phyloP scores from a whole-genome alignment of 805 yeast genomes.

The Ogataea philodendri region DNA sequence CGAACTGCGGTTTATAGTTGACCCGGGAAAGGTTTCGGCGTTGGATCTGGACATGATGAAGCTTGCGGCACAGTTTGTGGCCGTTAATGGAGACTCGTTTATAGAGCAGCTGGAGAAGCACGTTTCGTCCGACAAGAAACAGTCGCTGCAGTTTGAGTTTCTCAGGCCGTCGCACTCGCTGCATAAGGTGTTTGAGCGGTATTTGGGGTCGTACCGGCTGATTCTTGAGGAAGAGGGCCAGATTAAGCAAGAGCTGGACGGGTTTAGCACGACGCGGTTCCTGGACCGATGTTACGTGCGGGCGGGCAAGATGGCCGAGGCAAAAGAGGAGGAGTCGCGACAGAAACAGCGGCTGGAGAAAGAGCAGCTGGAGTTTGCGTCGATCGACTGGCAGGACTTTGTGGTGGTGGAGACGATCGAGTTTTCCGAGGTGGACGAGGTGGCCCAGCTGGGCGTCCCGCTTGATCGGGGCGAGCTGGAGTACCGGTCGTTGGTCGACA shows the following conservation, averaged over 20 bases:
- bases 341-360: slow-evolving; percentile 34
- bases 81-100: slow-evolving; percentile 53
- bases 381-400: slow-evolving; percentile 88
- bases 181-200: slow-evolving; percentile 46
- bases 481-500: slow-evolving; percentile 57
- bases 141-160: slow-evolving; percentile 66
- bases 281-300: slow-evolving; percentile 49
- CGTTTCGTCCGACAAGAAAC: slow-evolving; percentile 30
- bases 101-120: slow-evolving; percentile 35
- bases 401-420: slow-evolving; percentile 64
- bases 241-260: slow-evolving; percentile 21
- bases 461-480: slow-evolving; percentile 57
- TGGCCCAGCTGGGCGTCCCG: slow-evolving; percentile 55
- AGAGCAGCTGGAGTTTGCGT: slow-evolving; percentile 58
- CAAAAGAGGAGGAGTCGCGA: slow-evolving; percentile 32
- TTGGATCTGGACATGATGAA: slow-evolving; percentile 70
- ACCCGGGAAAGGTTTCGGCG: slow-evolving; percentile 45
- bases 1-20: slow-evolving; percentile 29
- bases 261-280: slow-evolving; percentile 33
- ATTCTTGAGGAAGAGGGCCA: slow-evolving; percentile 31
- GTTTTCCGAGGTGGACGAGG: slow-evolving; percentile 60
- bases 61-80: slow-evolving; percentile 66
- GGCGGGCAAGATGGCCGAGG: slow-evolving; percentile 50
- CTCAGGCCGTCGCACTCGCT: slow-evolving; percentile 59
- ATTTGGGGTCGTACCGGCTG: slow-evolving; percentile 54